Conservation (phyloP, 768 basidiomycete genomes). For the Rhodotorula diobovata region DNA sequence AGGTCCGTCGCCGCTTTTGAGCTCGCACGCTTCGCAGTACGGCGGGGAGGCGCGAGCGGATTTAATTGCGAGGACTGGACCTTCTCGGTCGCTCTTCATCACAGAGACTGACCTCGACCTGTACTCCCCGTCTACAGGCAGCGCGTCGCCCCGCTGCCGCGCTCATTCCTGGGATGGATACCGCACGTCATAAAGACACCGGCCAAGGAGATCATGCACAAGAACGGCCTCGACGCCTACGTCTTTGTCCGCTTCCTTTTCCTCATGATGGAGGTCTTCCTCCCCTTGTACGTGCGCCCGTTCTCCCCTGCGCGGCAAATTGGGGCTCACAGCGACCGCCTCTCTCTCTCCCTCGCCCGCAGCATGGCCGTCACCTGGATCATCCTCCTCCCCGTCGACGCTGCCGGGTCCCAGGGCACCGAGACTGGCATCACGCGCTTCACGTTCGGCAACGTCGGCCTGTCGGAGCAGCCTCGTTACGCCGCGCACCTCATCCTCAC, state of each 20-base stretch:
- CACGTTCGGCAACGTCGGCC: conserved; percentile 67
- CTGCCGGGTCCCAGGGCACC: conserved; percentile 57
- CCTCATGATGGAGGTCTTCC: conserved; percentile 72
- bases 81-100: background rate
- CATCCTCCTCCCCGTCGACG: conserved; percentile 71
- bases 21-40: background rate
- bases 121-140: conserved; percentile 24
- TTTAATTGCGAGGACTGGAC: background rate
- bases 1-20: conserved; percentile 47
- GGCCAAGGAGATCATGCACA: conserved; percentile 58
- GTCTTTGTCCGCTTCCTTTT: conserved; percentile 84
- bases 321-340: no score
- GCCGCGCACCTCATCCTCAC: conserved; percentile 72
- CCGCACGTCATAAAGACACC: conserved; percentile 60
- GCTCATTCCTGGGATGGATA: conserved; percentile 62
- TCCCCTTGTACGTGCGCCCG: conserved; percentile 65
- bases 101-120: no score
- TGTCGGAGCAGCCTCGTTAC: conserved; percentile 57
- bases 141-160: conserved; percentile 51
- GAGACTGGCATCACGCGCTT: conserved; percentile 53
- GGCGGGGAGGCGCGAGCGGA: no score
- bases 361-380: conserved; percentile 70
- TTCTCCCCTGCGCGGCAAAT: no score
- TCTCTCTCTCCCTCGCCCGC: background rate
- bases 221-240: conserved; percentile 86